Conservation (phyloP, 2,329 filamentous ascomycete species). For the Paracorniculantispora psalliotae region DNA sequence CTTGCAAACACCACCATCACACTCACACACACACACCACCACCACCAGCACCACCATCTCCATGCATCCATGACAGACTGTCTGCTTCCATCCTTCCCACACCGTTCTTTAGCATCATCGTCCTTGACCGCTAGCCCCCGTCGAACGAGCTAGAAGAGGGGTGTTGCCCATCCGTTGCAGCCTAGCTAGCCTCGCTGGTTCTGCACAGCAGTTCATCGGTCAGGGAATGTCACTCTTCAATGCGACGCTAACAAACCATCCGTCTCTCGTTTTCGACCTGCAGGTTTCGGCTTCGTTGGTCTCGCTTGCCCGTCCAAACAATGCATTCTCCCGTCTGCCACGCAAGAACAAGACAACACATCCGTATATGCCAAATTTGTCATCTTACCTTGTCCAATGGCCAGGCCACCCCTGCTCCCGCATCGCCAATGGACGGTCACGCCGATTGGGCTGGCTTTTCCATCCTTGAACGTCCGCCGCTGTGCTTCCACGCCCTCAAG, state of each 20-base stretch:
- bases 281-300: not conserved
- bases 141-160: not conserved
- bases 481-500: slow-evolving; percentile 10
- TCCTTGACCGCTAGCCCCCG: slow-evolving; percentile 6
- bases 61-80: no score
- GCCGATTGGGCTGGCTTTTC: not conserved
- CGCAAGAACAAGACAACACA: not conserved
- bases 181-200: not conserved
- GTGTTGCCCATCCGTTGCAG: not conserved
- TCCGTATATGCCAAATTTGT: slow-evolving; percentile 1
- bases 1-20: not conserved
- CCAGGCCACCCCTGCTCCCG: not conserved
- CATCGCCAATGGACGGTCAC: slow-evolving; percentile 5
- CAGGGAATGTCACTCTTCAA: slow-evolving; percentile 7
- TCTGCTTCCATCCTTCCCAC: slow-evolving; percentile 6
- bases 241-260: slow-evolving; percentile 2
- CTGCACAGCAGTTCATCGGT: slow-evolving; percentile 12
- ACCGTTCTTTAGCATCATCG: slow-evolving; percentile 8
- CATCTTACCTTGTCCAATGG: not conserved
- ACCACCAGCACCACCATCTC: not conserved
- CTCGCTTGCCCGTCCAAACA: not conserved
- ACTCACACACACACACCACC: not conserved
- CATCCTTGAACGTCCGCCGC: not conserved
- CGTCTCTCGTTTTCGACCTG: not conserved
- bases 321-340: not conserved